These are phyloP conservation scores for Penicillium glabrum DNA, from an alignment of 2,329 filamentous ascomycete species.

Conservation along the genomic window DNA sequence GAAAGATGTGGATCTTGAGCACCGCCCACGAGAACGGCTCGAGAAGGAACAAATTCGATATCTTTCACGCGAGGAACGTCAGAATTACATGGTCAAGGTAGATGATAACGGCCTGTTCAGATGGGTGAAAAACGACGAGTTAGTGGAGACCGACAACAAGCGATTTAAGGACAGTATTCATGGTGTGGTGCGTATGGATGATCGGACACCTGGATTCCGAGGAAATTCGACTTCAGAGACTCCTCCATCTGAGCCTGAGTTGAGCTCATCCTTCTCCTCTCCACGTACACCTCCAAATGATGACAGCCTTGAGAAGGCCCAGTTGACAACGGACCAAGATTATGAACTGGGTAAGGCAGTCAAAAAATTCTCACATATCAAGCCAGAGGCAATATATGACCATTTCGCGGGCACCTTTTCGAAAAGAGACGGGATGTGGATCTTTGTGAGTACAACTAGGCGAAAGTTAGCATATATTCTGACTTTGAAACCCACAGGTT, in stretches of 20 bases:
- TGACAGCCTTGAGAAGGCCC: constrained; percentile 28
- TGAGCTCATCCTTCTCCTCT: constrained; percentile 14
- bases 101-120: constrained; percentile 73
- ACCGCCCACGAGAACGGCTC: constrained; percentile 71
- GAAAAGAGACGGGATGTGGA: constrained; percentile 87
- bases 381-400: constrained; percentile 72
- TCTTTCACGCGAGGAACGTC: constrained; percentile 75
- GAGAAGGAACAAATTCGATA: constrained; percentile 82
- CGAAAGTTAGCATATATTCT: neutral
- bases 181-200: constrained; percentile 65
- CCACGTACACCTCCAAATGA: neutral
- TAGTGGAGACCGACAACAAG: constrained; percentile 72
- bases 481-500: constrained; percentile 16
- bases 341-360: constrained; percentile 62
- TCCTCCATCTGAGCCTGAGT: neutral
- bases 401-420: constrained; percentile 71
- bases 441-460: constrained; percentile 60
- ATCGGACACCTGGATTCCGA: constrained; percentile 58
- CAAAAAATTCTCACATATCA: constrained; percentile 65
- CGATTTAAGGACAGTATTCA: constrained; percentile 74
- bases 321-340: constrained; percentile 65
- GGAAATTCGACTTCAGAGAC: constrained; percentile 29
- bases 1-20: constrained; percentile 64
- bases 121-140: constrained; percentile 79
- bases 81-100: constrained; percentile 76